Evolutionary conservation across 495 filamentous ascomycete genomes (phyloP), one percentile per base, ranked within the genome.

Genomic region (Tuber umbilicatum): DNA sequence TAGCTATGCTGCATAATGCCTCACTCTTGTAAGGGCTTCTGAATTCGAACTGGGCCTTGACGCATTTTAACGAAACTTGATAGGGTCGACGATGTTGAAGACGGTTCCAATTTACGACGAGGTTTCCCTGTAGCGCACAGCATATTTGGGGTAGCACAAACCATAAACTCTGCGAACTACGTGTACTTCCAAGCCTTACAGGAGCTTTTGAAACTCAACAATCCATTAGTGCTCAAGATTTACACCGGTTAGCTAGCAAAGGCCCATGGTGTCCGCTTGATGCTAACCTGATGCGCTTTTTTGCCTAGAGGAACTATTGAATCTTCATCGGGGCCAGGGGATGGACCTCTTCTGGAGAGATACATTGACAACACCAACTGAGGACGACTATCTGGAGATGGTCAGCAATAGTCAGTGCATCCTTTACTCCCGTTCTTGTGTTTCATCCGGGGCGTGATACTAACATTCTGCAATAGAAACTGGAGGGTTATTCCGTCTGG

Each of bases 301-400:
- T 68, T 31, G 21, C 37, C 31, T 68, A 76, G 91, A 97, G 72
- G 95, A 99, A 83, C 86, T 98, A 38, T 83, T 97, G 50, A 97
- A 99, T 83, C 89, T 99, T 35, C 96, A 99, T 84, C 88, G 94
- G 43, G 95, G 95, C 17, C 95, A 99, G 81, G 95, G 95, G 55
- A 96, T 98, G 92, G 95, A 99, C 81, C 88, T 99, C 71, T 97
- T 92, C 86, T 99, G 95, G 95, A 88, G 95, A 19, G 95, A 98
- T 84, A 93, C 92, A 9, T 86, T 97, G 70, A 97, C 90, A 42
- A 97, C 94, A 83, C 95, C 95, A 40, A 93, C 89, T 68, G 94
- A 98, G 84, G 93, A 97, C 76, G 94, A 98, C 82, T 99, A 99
- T 84, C 88, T 99, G 23, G 94, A 98, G 83, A 99, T 99, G 95